Conservation (phyloP, 2,329 filamentous ascomycete genomes). For the Aspergillus novofumigatus region DNA sequence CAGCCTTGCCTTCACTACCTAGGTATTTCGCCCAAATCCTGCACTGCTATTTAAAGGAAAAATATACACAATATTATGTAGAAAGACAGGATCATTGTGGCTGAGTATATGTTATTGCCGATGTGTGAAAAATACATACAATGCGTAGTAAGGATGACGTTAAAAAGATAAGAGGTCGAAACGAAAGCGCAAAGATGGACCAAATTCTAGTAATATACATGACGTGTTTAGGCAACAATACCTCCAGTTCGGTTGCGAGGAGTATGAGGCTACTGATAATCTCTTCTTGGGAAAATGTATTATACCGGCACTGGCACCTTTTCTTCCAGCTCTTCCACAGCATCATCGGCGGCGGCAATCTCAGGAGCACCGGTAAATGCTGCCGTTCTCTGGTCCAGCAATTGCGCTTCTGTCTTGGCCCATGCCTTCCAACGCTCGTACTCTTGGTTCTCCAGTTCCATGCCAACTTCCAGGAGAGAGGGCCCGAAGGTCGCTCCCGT, state of each 20-base stretch:
- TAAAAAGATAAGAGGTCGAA: neutral
- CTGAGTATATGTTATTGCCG: neutral
- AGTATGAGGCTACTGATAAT: neutral
- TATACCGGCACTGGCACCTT: slow-evolving; percentile 1
- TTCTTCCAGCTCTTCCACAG: slow-evolving; percentile 19
- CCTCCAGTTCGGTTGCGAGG: neutral
- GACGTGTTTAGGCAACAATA: neutral
- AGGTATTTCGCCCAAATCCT: neutral
- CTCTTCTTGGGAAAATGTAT: neutral
- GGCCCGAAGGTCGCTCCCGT: slow-evolving; percentile 88
- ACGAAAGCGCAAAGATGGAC: neutral
- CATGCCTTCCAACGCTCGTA: slow-evolving; percentile 84
- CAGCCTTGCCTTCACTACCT: no score
- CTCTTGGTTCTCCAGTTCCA: slow-evolving; percentile 73
- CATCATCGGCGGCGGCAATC: slow-evolving; percentile 33
- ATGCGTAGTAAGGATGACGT: neutral
- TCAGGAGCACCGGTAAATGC: slow-evolving; percentile 38
- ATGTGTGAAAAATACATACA: neutral
- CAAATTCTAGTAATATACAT: slow-evolving; percentile 1
- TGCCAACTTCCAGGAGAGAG: slow-evolving; percentile 67
- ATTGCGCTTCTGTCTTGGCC: slow-evolving; percentile 56
- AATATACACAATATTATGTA: neutral
- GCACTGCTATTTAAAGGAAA: neutral
- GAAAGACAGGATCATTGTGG: neutral
- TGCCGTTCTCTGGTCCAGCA: slow-evolving; percentile 46